Conservation (phyloP, 768 basidiomycete genomes). For the Lactarius evosmus region DNA sequence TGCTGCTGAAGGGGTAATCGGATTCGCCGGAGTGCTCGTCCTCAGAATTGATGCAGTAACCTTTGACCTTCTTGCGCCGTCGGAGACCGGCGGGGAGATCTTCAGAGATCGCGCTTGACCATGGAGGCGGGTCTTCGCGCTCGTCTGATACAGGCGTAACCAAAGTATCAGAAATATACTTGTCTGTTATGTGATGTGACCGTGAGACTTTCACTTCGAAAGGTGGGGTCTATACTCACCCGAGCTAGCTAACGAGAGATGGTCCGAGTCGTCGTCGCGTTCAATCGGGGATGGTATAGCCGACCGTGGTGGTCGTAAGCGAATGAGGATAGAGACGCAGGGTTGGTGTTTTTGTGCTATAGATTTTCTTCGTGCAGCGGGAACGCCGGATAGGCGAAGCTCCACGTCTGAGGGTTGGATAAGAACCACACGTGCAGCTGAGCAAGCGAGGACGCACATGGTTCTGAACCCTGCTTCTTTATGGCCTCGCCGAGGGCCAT, state of each 20-base stretch:
- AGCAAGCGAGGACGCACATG: conserved; percentile 39
- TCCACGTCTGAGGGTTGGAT: conserved; percentile 16
- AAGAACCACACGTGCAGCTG: not conserved
- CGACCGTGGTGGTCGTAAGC: conserved; percentile 21
- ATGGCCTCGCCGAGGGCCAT: conserved; percentile 53
- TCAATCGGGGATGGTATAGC: not conserved
- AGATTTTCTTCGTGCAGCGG: conserved; percentile 20
- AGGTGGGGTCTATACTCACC: not conserved
- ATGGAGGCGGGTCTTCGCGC: conserved; percentile 9
- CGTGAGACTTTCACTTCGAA: not conserved
- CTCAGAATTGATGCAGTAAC: conserved; percentile 20
- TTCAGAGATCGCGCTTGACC: conserved; percentile 18
- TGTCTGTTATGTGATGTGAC: not conserved
- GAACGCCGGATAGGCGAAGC: conserved; percentile 19
- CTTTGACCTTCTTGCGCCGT: conserved; percentile 19
- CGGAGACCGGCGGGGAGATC: conserved; percentile 18
- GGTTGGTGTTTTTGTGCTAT: conserved; percentile 18
- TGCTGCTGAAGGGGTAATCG: conserved; percentile 38
- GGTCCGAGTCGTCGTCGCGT: conserved; percentile 9
- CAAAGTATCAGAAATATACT: conserved; percentile 24
- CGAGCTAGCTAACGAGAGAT: conserved; percentile 11
- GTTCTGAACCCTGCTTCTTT: conserved; percentile 46
- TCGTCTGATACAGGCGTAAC: conserved; percentile 19
- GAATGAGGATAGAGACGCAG: conserved; percentile 22
- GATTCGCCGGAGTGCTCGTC: conserved; percentile 36